Evolutionary conservation across 345 rosid genomes (phyloP).

Genomic region (Punica granatum): DNA sequence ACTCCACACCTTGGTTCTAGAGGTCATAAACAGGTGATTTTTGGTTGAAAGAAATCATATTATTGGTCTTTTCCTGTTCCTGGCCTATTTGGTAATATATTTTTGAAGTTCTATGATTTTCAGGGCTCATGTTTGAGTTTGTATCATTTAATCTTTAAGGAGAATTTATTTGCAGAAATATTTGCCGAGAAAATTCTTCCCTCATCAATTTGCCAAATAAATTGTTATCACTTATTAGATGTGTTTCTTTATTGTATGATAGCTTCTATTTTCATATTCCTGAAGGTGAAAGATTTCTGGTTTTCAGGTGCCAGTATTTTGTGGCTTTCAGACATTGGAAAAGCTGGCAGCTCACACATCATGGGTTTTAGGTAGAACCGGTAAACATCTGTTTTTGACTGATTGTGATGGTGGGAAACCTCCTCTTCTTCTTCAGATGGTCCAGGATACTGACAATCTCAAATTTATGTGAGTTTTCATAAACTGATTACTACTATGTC

Average conservation of each 20-base stretch:
- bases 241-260: background rate
- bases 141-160: background rate
- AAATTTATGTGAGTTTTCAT: slow-evolving; percentile 65
- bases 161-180: no score
- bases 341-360: slow-evolving; percentile 46
- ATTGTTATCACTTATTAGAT: background rate
- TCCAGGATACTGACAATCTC: slow-evolving; percentile 50
- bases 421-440: slow-evolving; percentile 79
- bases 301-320: slow-evolving; percentile 60
- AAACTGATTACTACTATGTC: background rate
- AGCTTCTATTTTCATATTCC: background rate
- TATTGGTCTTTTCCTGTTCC: background rate
- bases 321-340: slow-evolving; percentile 62
- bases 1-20: slow-evolving; percentile 88
- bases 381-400: slow-evolving; percentile 70
- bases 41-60: background rate
- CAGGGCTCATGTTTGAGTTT: background rate
- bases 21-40: slow-evolving; percentile 75
- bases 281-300: background rate
- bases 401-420: slow-evolving; percentile 52
- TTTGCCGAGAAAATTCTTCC: background rate
- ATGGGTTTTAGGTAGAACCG: slow-evolving; percentile 72
- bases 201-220: background rate
- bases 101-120: no score
- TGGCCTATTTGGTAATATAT: no score